Percentiles rank a stretch among this genome's conserved stretches.
phyloP scores from a whole-genome alignment of 1,284 basidiomycete species.

The Austroboletus novae-zelandiae region DNA sequence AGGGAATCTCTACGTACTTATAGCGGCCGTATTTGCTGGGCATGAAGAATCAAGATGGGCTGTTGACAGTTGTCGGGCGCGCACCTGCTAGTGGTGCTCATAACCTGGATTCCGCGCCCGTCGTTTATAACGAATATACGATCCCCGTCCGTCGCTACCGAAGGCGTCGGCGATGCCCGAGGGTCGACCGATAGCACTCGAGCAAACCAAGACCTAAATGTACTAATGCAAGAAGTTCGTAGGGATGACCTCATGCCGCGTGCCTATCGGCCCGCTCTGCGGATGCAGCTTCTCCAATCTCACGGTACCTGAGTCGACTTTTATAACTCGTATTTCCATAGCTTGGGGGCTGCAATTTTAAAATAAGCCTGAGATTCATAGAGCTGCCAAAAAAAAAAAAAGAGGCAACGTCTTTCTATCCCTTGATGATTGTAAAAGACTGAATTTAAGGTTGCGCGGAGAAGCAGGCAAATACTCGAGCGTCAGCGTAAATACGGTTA shows the following conservation, averaged over 20 bases:
- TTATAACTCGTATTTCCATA: neutral
- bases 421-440: no score
- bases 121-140: neutral
- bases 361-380: no score
- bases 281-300: neutral
- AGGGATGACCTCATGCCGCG: neutral
- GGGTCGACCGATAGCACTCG: neutral
- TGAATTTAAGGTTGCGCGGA: neutral
- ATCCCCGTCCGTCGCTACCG: neutral
- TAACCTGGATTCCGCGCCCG: no score
- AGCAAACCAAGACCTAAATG: neutral
- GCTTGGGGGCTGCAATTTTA: neutral
- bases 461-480: neutral
- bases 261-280: neutral
- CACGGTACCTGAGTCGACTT: neutral
- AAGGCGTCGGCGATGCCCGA: neutral
- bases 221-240: neutral
- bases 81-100: no score
- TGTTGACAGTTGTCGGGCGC: no score
- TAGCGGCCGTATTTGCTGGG: neutral
- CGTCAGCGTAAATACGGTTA: no score
- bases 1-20: neutral
- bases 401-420: no score
- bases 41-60: no score
- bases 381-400: no score